A percentile compares a stretch with the other conserved stretches of the same genome.
phyloP scores from a whole-genome alignment of 2,329 filamentous ascomycete species.

The Achaetomium macrosporum region DNA sequence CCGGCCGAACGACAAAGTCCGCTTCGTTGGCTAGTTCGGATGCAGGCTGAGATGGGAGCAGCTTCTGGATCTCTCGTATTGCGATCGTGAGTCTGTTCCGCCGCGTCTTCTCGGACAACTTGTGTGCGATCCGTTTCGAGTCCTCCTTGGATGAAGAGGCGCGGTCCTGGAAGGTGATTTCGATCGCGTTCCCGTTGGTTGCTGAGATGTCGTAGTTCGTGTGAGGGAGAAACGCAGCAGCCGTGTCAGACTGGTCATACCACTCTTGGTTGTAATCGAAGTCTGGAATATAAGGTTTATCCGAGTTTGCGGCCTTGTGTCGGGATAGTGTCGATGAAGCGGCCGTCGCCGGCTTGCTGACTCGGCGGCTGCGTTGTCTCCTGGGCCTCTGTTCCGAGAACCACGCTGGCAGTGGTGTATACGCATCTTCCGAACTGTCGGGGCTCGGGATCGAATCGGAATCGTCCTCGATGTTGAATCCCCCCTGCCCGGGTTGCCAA shows the following conservation, averaged over 20 bases:
- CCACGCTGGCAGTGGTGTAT: constrained; percentile 3
- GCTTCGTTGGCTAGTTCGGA: constrained; percentile 1
- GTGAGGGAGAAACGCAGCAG: constrained; percentile 1
- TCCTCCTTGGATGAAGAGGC: constrained; percentile 15
- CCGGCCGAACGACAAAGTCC: constrained; percentile 8
- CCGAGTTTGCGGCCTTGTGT: neutral
- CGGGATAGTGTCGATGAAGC: neutral
- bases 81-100: constrained; percentile 23
- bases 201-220: neutral
- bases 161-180: constrained; percentile 12
- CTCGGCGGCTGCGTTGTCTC: constrained; percentile 10
- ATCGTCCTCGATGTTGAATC: constrained; percentile 20
- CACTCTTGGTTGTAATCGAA: constrained; percentile 9
- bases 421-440: constrained; percentile 15
- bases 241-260: constrained; percentile 2
- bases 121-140: constrained; percentile 25
- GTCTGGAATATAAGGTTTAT: constrained; percentile 6
- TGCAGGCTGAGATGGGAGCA: constrained; percentile 15
- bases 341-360: constrained; percentile 12
- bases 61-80: constrained; percentile 26
- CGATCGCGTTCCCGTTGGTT: neutral
- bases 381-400: constrained; percentile 1
- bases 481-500: constrained; percentile 11
- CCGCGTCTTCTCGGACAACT: constrained; percentile 25
- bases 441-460: constrained; percentile 20